Evolutionary conservation across 1,139 yeast species (phyloP), one percentile per base, ranked within the genome.

Genomic region (Pichia sp.): DNA sequence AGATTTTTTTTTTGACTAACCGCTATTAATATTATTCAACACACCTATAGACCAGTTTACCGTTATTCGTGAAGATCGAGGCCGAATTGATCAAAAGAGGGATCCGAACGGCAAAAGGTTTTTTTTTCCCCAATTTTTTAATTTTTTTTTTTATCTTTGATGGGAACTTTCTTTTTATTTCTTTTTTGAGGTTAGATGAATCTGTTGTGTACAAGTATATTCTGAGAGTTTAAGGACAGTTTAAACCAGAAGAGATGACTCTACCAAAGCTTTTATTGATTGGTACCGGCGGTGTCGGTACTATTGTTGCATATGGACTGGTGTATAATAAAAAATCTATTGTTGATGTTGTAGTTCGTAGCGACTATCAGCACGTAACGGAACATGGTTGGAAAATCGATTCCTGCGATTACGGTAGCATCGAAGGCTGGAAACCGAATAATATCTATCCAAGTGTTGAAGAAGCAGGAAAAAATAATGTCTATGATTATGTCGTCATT

Each of bases 281-380:
- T 44, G 81, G 81, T 5, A 63, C 75, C 39, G 81, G 81, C 8
- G 81, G 84, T 33, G 79, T 79, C 3, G 85, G 85, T 3, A 65
- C 78, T 27, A 69, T 79, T 38, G 77, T 75, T 27, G 79, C 82
- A 4, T 68, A 71, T 47, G 69, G 78, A 1, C 64, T 79, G 31
- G 57, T 64, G 40, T 70, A 68, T 46, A 64, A 61, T 3, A 64
- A 61, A 3, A 66, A 67, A 44, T 57, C 72, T 3, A 66, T 65
- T 29, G 66, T 77, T 4, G 71, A 81, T 1, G 65, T 75, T n/a
- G 71, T 67, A 6, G 77, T 77, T 5, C 65, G 84, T 52, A 68
- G 79, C 27, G 82, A 76, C 52, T 76, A 72, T 52, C 67, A 69
- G 3, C 64, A 61, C 38, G 75, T 77, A 28, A 49, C 53, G 4